A percentile compares a stretch with the other conserved stretches of the same genome.
These are phyloP conservation scores for Metarhizium robertsii DNA, from an alignment of 2,329 filamentous ascomycete species.

Conservation along the genomic window DNA sequence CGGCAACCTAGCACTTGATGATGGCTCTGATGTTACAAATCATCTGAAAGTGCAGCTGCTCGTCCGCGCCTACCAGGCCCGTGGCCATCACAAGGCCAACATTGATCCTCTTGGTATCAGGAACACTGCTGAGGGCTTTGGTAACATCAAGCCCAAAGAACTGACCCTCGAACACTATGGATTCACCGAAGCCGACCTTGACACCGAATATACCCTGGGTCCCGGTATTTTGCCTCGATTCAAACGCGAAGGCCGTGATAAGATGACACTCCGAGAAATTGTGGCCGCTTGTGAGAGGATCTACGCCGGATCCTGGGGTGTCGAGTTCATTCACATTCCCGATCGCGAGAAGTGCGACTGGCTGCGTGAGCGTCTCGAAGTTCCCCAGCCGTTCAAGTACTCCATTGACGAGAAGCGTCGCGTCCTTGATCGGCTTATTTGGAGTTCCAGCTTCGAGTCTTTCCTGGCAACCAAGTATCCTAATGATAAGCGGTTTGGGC, in stretches of 20 bases:
- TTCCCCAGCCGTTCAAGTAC: slow-evolving; percentile 93
- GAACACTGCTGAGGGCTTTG: slow-evolving; percentile 63
- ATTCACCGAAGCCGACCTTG: slow-evolving; percentile 89
- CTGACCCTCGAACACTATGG: slow-evolving; percentile 88
- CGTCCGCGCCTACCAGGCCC: slow-evolving; percentile 93
- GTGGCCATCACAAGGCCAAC: slow-evolving; percentile 95
- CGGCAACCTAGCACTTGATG: slow-evolving; percentile 56
- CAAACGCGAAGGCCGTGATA: slow-evolving; percentile 77
- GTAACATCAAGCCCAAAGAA: slow-evolving; percentile 84
- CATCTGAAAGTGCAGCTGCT: slow-evolving; percentile 97
- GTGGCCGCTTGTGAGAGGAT: slow-evolving; percentile 86
- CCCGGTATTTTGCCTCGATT: slow-evolving; percentile 94
- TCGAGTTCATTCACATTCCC: slow-evolving; percentile 98
- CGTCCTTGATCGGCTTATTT: slow-evolving; percentile 94
- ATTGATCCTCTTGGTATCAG: slow-evolving; percentile 95
- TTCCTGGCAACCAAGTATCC: slow-evolving; percentile 97
- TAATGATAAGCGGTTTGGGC: slow-evolving; percentile 98
- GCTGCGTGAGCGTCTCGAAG: slow-evolving; percentile 90
- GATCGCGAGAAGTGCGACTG: slow-evolving; percentile 97
- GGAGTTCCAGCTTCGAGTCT: slow-evolving; percentile 93
- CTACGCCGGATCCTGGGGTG: slow-evolving; percentile 94
- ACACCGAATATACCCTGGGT: slow-evolving; percentile 83
- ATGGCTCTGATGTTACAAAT: slow-evolving; percentile 80
- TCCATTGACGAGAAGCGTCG: slow-evolving; percentile 96
- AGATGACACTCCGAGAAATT: slow-evolving; percentile 96